These are phyloP conservation scores for Chlamydomonas sphaeroides DNA, from an alignment of 139 green algal genomes.

Conservation along the genomic window DNA sequence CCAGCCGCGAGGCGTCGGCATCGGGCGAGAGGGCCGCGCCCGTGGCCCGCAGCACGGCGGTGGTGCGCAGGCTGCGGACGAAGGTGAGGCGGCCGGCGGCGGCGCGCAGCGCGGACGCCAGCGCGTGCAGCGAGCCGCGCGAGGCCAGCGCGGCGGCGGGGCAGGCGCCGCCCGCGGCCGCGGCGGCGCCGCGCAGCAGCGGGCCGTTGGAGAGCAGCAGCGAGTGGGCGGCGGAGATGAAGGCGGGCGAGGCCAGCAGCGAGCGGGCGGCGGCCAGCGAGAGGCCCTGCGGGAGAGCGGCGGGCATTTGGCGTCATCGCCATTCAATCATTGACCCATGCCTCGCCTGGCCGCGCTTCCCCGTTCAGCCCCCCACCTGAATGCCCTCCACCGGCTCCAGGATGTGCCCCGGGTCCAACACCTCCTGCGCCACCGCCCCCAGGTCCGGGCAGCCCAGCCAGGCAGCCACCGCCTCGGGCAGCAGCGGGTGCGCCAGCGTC, in stretches of 20 bases:
- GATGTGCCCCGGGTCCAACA: slow-evolving; percentile 20
- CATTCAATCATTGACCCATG: background rate
- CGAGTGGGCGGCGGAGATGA: slow-evolving; percentile 25
- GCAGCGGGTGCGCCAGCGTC: slow-evolving; percentile 53
- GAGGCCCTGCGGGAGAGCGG: slow-evolving; percentile 5
- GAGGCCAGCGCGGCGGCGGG: background rate
- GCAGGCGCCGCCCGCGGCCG: background rate
- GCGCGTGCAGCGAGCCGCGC: slow-evolving; percentile 27
- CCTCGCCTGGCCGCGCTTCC: too few species aligned
- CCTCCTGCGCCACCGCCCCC: slow-evolving; percentile 55
- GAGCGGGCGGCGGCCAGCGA: slow-evolving; percentile 6
- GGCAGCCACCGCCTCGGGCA: slow-evolving; percentile 43
- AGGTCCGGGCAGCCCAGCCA: slow-evolving; percentile 60
- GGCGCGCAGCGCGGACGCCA: slow-evolving; percentile 1
- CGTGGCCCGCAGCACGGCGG: background rate
- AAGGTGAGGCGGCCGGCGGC: slow-evolving; percentile 48
- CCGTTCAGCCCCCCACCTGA: background rate
- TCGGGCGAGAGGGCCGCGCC: background rate
- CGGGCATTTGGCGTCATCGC: too few species aligned
- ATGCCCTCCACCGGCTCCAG: slow-evolving; percentile 50
- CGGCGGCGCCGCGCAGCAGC: background rate
- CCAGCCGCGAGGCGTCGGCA: background rate
- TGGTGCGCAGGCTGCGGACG: slow-evolving; percentile 45
- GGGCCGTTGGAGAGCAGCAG: slow-evolving; percentile 31
- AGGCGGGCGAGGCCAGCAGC: slow-evolving; percentile 14